These are phyloP conservation scores for Trametopsis cervina DNA, from an alignment of 768 basidiomycete genomes.

Conservation along the genomic window DNA sequence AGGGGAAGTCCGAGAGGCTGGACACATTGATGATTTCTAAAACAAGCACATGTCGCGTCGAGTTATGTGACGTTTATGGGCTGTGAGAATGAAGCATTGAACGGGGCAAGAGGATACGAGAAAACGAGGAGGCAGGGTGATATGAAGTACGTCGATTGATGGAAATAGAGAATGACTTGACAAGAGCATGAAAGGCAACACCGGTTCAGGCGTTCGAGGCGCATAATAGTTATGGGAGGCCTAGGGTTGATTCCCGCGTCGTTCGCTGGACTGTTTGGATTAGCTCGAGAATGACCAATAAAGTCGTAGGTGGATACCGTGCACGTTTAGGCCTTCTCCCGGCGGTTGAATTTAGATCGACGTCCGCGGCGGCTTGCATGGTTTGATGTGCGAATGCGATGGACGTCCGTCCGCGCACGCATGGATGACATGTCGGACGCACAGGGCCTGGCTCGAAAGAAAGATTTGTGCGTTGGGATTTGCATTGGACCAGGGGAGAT, in stretches of 20 bases:
- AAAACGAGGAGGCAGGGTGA: not conserved
- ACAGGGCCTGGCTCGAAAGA: too few species aligned
- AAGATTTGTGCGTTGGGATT: too few species aligned
- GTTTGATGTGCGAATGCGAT: too few species aligned
- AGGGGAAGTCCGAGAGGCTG: too few species aligned
- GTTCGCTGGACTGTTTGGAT: not conserved
- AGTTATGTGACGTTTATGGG: too few species aligned
- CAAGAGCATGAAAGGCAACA: not conserved
- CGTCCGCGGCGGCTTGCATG: too few species aligned
- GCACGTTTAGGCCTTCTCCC: not conserved
- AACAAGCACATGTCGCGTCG: not conserved
- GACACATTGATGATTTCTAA: constrained; percentile 3
- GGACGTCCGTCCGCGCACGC: too few species aligned
- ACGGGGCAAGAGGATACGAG: constrained; percentile 1
- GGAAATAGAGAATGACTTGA: not conserved
- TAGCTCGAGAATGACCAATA: not conserved
- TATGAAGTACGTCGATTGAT: constrained; percentile 1
- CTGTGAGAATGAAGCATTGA: not conserved
- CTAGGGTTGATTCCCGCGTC: not conserved
- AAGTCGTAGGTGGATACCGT: not conserved
- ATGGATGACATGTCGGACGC: too few species aligned
- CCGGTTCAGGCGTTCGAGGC: not conserved
- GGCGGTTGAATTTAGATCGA: too few species aligned
- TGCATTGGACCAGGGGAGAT: too few species aligned
- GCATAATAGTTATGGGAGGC: too few species aligned